A percentile compares a stretch with the other conserved stretches of the same genome.
Evolutionary conservation across 192 early-diverging fungal species (phyloP).

Genomic region (Coemansia sp.): DNA sequence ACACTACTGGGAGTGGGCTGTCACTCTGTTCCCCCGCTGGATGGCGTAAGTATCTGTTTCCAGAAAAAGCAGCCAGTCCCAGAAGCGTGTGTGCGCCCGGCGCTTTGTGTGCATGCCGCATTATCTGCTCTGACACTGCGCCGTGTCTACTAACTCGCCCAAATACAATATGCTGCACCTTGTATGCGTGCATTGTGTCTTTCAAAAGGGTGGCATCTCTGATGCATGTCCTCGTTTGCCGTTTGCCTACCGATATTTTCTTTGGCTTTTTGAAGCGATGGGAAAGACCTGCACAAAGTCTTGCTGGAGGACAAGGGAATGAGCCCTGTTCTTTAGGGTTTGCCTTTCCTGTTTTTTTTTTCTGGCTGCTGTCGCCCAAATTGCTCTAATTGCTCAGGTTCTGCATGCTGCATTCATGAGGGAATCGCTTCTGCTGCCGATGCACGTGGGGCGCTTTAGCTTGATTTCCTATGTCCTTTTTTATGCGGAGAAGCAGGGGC

Average conservation of each 20-base stretch:
- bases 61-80: background rate
- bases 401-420: conserved; percentile 6
- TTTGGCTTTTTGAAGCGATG: background rate
- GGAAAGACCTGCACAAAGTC: background rate
- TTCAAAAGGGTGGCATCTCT: background rate
- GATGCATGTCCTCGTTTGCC: background rate
- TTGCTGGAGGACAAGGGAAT: background rate
- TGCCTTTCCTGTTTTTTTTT: background rate
- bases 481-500: background rate
- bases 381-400: background rate
- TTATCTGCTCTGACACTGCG: background rate
- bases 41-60: conserved; percentile 76
- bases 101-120: too few relatives aligned
- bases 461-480: background rate
- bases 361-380: background rate
- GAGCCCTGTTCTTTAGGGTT: background rate
- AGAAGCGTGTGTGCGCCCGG: too few relatives aligned
- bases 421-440: background rate
- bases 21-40: conserved; percentile 88
- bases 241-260: background rate
- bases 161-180: background rate
- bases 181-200: conserved; percentile 1
- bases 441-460: background rate
- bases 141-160: background rate
- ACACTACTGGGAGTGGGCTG: conserved; percentile 90